Evolutionary conservation across 208 protist genomes (phyloP), one percentile per base, ranked within the genome.

Genomic region (Phytomonas serpens): DNA sequence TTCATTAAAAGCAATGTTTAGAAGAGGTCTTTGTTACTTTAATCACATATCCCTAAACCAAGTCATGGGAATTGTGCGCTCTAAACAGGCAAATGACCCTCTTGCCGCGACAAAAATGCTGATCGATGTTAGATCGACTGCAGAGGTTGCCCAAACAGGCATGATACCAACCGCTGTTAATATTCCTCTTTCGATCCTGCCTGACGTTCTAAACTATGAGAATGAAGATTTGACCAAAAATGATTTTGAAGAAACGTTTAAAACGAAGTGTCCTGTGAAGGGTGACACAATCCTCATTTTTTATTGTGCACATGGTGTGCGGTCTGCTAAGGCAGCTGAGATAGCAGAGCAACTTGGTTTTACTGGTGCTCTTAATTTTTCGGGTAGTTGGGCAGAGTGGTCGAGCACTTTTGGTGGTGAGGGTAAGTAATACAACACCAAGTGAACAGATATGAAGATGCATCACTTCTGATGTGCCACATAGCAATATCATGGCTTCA

Each of bases 61-160:
- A 69, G 81, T 93, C 51, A 73, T 76, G 63, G 81, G 76, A 9
- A 68, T 93, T n/a, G 88, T 93, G 33, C 68, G 71, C 47, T 78
- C 81, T 5, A 93, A 90, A 71, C 73, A 82, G 16, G 30, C 63
- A 23, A 38, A 72, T 14, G 72, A 36, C 47, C 52, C 68, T 23
- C 62, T 76, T 0, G 80, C 68, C 30, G 62, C 72, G 38, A 76
- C 85, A 64, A 77, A 80, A 1, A 69, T 86, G 61, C 47, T 93
- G 16, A 72, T 93, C 29, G 88, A 93, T 66, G 88, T 93, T 27
- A 76, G 88, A n/a, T 91, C 88, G 36, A 91, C 85, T 0, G 77
- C 75, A 7, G 88, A 93, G 67, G 88, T 93, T 11, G 82, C 81
- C 32, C 52, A 76, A 16, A 86, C 77, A 16, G 88, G 88, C 37